Conservation (phyloP, 2,329 filamentous ascomycete genomes). For the Anthostomella pinea region DNA sequence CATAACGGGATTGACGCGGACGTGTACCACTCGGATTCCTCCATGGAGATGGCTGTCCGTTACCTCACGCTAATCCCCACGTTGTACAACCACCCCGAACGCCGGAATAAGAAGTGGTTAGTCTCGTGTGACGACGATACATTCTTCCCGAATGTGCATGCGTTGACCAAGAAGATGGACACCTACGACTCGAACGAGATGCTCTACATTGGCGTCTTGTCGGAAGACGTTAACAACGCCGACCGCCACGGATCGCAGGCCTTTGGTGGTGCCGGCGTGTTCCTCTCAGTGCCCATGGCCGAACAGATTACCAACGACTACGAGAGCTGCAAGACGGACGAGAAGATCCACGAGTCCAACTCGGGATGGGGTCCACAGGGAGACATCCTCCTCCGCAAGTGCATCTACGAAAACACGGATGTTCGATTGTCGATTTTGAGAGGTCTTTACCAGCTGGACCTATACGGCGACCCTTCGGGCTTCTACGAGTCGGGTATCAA, state of each 20-base stretch:
- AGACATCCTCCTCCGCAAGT: slow-evolving; percentile 60
- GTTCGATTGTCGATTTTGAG: slow-evolving; percentile 55
- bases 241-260: slow-evolving; percentile 61
- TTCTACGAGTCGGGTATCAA: slow-evolving; percentile 62
- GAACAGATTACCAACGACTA: slow-evolving; percentile 44
- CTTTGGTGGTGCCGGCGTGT: slow-evolving; percentile 62
- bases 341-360: slow-evolving; percentile 54
- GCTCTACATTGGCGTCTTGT: slow-evolving; percentile 60
- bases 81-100: slow-evolving; percentile 50
- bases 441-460: slow-evolving; percentile 60
- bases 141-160: slow-evolving; percentile 60
- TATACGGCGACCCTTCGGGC: slow-evolving; percentile 58
- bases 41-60: slow-evolving; percentile 56
- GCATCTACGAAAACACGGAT: slow-evolving; percentile 61
- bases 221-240: slow-evolving; percentile 59
- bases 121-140: slow-evolving; percentile 65
- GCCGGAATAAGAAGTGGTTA: slow-evolving; percentile 53
- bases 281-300: slow-evolving; percentile 53
- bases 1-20: slow-evolving; percentile 54
- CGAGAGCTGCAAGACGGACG: slow-evolving; percentile 43
- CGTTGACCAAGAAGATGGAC: slow-evolving; percentile 48
- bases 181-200: slow-evolving; percentile 49
- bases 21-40: slow-evolving; percentile 52
- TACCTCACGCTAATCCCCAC: slow-evolving; percentile 55
- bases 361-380: slow-evolving; percentile 59